Base-by-base conservation (phyloP, 192 early-diverging fungal species). In the Radiomyces spectabilis region DNA sequence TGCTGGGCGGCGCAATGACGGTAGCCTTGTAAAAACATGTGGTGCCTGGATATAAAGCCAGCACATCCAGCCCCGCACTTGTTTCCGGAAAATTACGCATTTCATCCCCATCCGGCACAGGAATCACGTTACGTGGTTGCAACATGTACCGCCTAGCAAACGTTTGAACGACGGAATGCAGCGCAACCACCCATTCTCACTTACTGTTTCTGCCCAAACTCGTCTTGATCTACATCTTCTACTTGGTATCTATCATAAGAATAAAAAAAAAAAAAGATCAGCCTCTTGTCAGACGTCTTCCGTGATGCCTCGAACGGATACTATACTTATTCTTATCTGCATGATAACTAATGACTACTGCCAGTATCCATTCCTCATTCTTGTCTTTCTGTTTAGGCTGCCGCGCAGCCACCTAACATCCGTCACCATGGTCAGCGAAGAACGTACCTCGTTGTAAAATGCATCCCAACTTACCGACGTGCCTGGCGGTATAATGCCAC, bases 21-120 rank as follows among this genome's bases (percentile, higher is more conserved):
- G 63, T 66, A 5, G 75, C 78, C 35, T 71, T 70, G 48, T 80
- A 80, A 55, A 80, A 80, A 43, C 78, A 80, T 10, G 78, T 80
- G 3, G 78, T 80, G 7, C 59, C 62, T 12, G 78, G 75, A 48
- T 80, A 80, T 6, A 80, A 40, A 3, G 78, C 78, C 43, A 80
- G 29, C 6, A 80, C 75, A 26, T 69, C 65, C 5, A 61, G 62
- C 1, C 65, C 65, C 9, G 62, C 51, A 31, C 68, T 49, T 34
- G 75, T 69, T 41, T 77, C 73, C 1, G 68, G 54, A 5, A 55
- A 12, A 15, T 61, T 41, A 8, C 49, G 51, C 13, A 52, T 41
- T 22, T 80, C 73, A 41, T 59, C 59, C 7, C 59, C 61, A 41
- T 75, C 59, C 29, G 68, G 63, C 38, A 76, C 68, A 32, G 63